phyloP scores from a whole-genome alignment of 129 eudicot genomes.

The Flaveria sonorensis region DNA sequence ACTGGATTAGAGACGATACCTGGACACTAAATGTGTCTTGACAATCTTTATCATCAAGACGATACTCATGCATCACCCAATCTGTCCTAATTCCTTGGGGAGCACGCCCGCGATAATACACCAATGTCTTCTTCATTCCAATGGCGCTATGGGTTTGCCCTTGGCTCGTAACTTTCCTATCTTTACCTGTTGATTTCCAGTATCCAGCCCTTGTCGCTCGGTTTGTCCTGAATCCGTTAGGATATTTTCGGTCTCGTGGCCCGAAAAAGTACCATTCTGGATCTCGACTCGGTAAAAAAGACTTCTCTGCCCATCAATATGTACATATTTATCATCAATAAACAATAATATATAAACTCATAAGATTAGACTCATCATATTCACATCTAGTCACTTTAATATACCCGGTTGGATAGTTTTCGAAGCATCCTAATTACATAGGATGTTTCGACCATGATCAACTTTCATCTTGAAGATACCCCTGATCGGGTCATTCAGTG shows the following conservation, averaged over 20 bases:
- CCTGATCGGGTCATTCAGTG: neutral
- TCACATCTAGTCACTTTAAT: neutral
- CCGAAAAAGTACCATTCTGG: conserved; percentile 99
- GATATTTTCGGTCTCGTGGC: conserved; percentile 89
- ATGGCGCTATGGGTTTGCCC: conserved; percentile 49
- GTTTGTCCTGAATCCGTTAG: conserved; percentile 91
- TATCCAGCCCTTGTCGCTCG: conserved; percentile 95
- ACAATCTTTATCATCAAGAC: conserved; percentile 84
- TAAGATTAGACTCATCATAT: neutral
- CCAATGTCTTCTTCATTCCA: conserved; percentile 98
- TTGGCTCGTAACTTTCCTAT: conserved; percentile 69
- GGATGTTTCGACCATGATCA: neutral
- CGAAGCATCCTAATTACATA: neutral
- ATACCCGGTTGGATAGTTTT: neutral
- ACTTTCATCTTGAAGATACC: neutral
- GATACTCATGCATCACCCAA: conserved; percentile 99
- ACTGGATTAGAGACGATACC: conserved; percentile 43
- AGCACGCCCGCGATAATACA: conserved; percentile 92
- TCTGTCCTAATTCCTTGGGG: conserved; percentile 95
- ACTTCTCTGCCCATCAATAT: conserved; percentile 53
- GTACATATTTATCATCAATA: neutral
- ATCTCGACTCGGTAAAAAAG: conserved; percentile 83
- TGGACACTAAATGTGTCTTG: conserved; percentile 65
- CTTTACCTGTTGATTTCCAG: conserved; percentile 98
- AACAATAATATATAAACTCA: neutral